Conservation (phyloP, 2,329 filamentous ascomycete species). For the Xylariaceae sp. region DNA sequence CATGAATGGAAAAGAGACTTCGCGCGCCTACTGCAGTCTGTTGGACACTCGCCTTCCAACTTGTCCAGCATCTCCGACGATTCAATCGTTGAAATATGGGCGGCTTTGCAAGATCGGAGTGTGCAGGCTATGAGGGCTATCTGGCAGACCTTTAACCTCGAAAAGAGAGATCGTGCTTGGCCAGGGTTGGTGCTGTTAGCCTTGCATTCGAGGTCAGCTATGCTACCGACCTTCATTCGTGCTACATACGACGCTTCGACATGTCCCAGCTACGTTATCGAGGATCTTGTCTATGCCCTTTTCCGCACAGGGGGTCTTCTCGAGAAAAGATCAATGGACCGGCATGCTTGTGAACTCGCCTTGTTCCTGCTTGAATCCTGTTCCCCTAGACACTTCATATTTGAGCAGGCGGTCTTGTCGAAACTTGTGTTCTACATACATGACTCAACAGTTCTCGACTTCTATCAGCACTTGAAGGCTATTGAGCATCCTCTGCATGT, state of each 20-base stretch:
- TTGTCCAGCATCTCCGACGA: no score
- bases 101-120: conserved; percentile 2
- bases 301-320: not conserved
- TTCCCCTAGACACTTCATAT: conserved; percentile 18
- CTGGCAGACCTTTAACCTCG: conserved; percentile 20
- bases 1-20: conserved; percentile 24
- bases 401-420: conserved; percentile 19
- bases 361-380: conserved; percentile 17
- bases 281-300: conserved; percentile 19
- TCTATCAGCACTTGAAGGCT: conserved; percentile 16
- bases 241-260: conserved; percentile 23
- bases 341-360: conserved; percentile 13
- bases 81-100: no score
- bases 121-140: conserved; percentile 13
- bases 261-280: conserved; percentile 26
- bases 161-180: conserved; percentile 20
- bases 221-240: conserved; percentile 16
- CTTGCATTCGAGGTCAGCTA: conserved; percentile 13
- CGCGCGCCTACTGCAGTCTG: conserved; percentile 3
- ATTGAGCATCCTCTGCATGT: conserved; percentile 19
- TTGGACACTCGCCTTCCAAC: no score
- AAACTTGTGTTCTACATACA: conserved; percentile 5
- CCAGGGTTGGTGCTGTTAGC: conserved; percentile 19
- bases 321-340: not conserved
- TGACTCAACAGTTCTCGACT: conserved; percentile 2